phyloP scores from a whole-genome alignment of 2,329 filamentous ascomycete species.

The Epichloe scottii region DNA sequence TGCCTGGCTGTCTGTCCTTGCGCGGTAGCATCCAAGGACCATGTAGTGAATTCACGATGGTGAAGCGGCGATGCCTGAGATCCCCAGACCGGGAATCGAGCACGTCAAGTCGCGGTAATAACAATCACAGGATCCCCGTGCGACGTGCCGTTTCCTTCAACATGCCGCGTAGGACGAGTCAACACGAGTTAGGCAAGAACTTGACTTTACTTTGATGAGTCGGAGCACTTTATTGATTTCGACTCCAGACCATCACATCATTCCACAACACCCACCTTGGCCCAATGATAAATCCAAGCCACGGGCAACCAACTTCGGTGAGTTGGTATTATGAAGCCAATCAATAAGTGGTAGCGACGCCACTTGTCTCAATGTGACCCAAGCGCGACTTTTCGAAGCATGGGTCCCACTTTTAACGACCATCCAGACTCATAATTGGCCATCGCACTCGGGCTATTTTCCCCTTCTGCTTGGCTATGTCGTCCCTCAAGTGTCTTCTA shows the following conservation, averaged over 20 bases:
- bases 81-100: too few relatives aligned
- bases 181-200: background rate
- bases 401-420: background rate
- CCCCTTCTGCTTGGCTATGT: background rate
- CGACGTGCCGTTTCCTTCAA: too few relatives aligned
- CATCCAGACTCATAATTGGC: background rate
- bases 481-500: constrained; percentile 10
- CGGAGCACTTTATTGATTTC: too few relatives aligned
- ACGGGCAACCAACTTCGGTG: background rate
- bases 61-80: too few relatives aligned
- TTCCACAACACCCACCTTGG: background rate
- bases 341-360: background rate
- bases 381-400: background rate
- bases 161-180: background rate
- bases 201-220: too few relatives aligned
- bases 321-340: background rate
- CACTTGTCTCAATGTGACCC: constrained; percentile 2
- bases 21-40: too few relatives aligned
- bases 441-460: background rate
- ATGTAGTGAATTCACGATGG: too few relatives aligned
- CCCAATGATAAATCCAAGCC: background rate
- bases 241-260: background rate
- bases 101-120: too few relatives aligned
- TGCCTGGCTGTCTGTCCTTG: too few relatives aligned
- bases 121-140: too few relatives aligned